Evolutionary conservation across 345 rosid species (phyloP).

Genomic region (Rhodamnia argentea): DNA sequence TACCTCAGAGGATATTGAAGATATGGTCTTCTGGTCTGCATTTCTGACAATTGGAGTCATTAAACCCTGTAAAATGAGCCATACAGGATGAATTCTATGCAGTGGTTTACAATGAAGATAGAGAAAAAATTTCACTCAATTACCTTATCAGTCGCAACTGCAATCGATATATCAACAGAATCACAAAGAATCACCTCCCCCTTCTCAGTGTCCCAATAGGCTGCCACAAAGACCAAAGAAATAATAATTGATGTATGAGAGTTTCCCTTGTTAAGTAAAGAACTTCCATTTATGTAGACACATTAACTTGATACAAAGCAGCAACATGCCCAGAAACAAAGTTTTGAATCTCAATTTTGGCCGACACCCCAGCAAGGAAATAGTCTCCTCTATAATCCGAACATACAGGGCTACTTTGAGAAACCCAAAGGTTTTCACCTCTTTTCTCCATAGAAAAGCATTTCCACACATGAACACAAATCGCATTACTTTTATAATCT

Average conservation of each 20-base stretch:
- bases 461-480: not conserved
- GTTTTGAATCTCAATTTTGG: not conserved
- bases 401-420: not conserved
- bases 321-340: not conserved
- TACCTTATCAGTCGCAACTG: constrained; percentile 99
- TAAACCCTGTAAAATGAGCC: constrained; percentile 52
- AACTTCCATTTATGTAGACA: not conserved
- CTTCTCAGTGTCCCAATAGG: constrained; percentile 72
- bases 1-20: constrained; percentile 84
- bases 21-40: constrained; percentile 91
- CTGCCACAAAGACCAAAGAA: constrained; percentile 29
- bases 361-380: not conserved
- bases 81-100: not conserved
- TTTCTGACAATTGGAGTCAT: constrained; percentile 91
- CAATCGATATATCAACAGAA: constrained; percentile 82
- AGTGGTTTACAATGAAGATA: not conserved
- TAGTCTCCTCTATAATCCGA: not conserved
- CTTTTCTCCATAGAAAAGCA: not conserved
- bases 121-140: not conserved
- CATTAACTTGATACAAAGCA: not conserved
- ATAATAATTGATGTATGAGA: not conserved
- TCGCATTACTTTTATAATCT: not conserved
- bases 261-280: not conserved
- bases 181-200: constrained; percentile 60
- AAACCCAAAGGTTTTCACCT: not conserved